Percentiles rank a stretch among this genome's conserved stretches.
These are phyloP conservation scores for Aspergillus ochraceus DNA, from an alignment of 2,329 filamentous ascomycete genomes.

Conservation along the genomic window DNA sequence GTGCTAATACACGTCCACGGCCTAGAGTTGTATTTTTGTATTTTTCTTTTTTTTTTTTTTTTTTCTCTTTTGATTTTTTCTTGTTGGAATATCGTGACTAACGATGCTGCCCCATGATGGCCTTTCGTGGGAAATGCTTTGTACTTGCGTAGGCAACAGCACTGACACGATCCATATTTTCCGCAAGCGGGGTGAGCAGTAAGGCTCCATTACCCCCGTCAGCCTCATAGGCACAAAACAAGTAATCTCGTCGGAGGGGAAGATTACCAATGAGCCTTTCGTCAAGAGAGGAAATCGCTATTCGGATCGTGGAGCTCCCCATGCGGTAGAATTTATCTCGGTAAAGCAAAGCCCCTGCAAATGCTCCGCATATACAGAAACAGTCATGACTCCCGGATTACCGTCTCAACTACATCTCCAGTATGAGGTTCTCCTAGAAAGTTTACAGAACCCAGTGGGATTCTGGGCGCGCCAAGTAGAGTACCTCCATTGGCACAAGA, in stretches of 20 bases:
- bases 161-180: slow-evolving; percentile 1
- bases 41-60: not conserved
- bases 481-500: slow-evolving; percentile 75
- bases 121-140: not conserved
- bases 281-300: slow-evolving; percentile 3
- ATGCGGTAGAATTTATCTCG: slow-evolving; percentile 8
- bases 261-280: slow-evolving; percentile 6
- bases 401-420: not conserved
- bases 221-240: slow-evolving; percentile 6
- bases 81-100: not conserved
- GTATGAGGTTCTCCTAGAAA: slow-evolving; percentile 54
- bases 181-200: slow-evolving; percentile 1
- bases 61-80: too few relatives aligned
- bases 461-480: slow-evolving; percentile 84
- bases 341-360: slow-evolving; percentile 6
- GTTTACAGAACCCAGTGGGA: slow-evolving; percentile 71
- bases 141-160: not conserved
- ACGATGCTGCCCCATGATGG: slow-evolving; percentile 1
- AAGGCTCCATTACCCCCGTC: slow-evolving; percentile 6
- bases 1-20: not conserved
- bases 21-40: not conserved
- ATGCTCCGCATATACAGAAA: not conserved
- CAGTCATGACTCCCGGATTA: slow-evolving; percentile 1
- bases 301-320: slow-evolving; percentile 6
- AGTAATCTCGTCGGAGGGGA: slow-evolving; percentile 2